Conservation (phyloP, 202 grass and related monocot genomes). For the Carex arenaria region DNA sequence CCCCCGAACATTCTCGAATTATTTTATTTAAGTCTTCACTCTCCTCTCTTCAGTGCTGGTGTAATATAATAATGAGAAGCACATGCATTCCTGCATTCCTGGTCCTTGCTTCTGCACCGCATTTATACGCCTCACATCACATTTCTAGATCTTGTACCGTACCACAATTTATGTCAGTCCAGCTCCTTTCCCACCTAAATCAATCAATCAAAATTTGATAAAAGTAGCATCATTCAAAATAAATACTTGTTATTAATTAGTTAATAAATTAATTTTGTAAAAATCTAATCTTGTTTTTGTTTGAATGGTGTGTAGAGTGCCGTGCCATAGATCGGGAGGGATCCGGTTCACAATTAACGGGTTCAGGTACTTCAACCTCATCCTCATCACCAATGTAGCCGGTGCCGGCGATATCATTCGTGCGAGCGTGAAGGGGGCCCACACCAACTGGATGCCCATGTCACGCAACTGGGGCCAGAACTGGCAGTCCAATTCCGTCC, state of each 20-base stretch:
- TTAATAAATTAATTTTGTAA: not conserved
- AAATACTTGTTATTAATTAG: not conserved
- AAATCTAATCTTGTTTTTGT: not conserved
- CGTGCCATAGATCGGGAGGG: constrained; percentile 34
- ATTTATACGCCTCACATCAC: constrained; percentile 4
- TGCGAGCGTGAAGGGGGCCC: constrained; percentile 35
- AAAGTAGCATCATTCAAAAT: not conserved
- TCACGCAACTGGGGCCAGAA: constrained; percentile 56
- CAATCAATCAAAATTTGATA: not conserved
- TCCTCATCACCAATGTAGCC: constrained; percentile 48
- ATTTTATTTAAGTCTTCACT: not conserved
- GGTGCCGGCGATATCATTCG: constrained; percentile 40
- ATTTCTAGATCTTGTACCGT: not conserved
- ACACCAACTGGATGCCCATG: constrained; percentile 45
- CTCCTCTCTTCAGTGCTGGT: too few species aligned
- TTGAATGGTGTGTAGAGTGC: constrained; percentile 20
- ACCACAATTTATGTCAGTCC: not conserved
- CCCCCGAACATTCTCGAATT: not conserved
- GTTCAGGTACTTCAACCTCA: constrained; percentile 48
- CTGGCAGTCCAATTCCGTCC: constrained; percentile 42
- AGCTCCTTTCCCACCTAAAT: not conserved
- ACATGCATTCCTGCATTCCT: constrained; percentile 23
- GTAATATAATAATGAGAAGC: not conserved
- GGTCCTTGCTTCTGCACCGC: not conserved
- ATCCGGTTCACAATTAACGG: constrained; percentile 49